Percentiles rank a stretch among this genome's conserved stretches.
Conservation (phyloP, 169 alveolate species). For the Babesia caballi region DNA sequence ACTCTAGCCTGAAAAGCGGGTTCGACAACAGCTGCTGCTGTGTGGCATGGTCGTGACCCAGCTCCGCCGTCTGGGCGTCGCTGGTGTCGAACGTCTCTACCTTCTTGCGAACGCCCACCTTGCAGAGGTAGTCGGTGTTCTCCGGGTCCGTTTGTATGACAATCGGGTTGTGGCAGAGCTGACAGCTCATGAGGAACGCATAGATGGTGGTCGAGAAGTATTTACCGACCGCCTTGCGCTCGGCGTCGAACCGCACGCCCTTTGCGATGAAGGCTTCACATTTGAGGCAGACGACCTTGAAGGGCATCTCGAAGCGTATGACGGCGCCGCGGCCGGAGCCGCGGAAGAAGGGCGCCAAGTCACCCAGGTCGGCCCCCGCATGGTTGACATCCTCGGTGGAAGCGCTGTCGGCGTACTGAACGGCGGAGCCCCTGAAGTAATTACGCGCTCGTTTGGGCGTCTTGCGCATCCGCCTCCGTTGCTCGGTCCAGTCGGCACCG, state of each 20-base stretch:
- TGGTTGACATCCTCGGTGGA: background rate
- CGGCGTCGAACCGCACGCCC: constrained; percentile 84
- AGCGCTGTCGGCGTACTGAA: constrained; percentile 25
- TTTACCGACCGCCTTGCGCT: constrained; percentile 71
- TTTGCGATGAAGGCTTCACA: constrained; percentile 74
- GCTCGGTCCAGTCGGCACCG: constrained; percentile 53
- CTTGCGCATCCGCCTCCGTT: constrained; percentile 54
- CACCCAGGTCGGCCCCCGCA: background rate
- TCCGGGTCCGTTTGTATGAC: constrained; percentile 81
- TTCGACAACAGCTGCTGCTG: constrained; percentile 49
- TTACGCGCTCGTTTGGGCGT: constrained; percentile 24
- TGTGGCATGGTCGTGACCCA: constrained; percentile 26
- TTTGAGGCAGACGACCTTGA: constrained; percentile 70
- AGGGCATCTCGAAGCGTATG: constrained; percentile 82
- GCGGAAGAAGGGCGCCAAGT: constrained; percentile 9
- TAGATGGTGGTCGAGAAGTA: constrained; percentile 73
- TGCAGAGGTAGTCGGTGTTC: constrained; percentile 71
- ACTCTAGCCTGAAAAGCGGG: constrained; percentile 49
- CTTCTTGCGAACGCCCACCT: constrained; percentile 74
- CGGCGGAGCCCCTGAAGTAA: constrained; percentile 8
- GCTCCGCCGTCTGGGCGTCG: constrained; percentile 27
- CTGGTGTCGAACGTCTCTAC: constrained; percentile 55
- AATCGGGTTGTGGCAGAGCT: constrained; percentile 63
- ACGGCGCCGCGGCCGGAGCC: constrained; percentile 52
- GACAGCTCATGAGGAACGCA: constrained; percentile 78